Evolutionary conservation across 805 yeast species (phyloP).

Genomic region (Lachancea waltii): DNA sequence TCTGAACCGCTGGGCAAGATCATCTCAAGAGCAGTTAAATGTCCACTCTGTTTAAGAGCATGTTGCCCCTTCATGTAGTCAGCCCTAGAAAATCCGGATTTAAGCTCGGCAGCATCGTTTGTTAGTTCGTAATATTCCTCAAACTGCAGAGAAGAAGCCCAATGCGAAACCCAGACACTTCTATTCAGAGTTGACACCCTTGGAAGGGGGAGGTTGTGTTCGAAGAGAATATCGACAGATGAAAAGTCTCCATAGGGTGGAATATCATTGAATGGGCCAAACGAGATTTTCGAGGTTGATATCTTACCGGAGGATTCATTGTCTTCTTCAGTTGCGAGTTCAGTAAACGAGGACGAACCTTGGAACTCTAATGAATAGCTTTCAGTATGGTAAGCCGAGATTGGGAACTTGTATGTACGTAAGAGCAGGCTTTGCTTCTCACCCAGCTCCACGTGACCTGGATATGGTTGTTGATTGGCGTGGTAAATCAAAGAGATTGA

Average conservation of each 20-base stretch:
- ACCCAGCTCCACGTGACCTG: slow-evolving; percentile 51
- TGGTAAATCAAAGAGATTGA: slow-evolving; percentile 44
- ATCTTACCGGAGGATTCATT: slow-evolving; percentile 34
- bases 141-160: slow-evolving; percentile 63
- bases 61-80: slow-evolving; percentile 60
- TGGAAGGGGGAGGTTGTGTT: slow-evolving; percentile 59
- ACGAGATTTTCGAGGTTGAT: slow-evolving; percentile 39
- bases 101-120: slow-evolving; percentile 67
- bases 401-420: slow-evolving; percentile 48
- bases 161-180: slow-evolving; percentile 83
- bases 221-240: slow-evolving; percentile 54
- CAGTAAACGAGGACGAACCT: slow-evolving; percentile 24
- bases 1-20: slow-evolving; percentile 44
- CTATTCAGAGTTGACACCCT: slow-evolving; percentile 57
- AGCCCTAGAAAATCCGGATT: slow-evolving; percentile 69
- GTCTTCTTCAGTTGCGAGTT: slow-evolving; percentile 17
- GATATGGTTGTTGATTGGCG: slow-evolving; percentile 50
- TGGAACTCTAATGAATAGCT: slow-evolving; percentile 40
- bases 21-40: slow-evolving; percentile 55
- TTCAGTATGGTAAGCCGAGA: slow-evolving; percentile 57
- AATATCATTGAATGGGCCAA: slow-evolving; percentile 48
- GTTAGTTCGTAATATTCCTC: slow-evolving; percentile 82
- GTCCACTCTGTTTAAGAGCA: slow-evolving; percentile 47
- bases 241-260: slow-evolving; percentile 39
- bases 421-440: slow-evolving; percentile 56